Conservation (phyloP, 78 protist species). For the Mantamonas sphyraenae region DNA sequence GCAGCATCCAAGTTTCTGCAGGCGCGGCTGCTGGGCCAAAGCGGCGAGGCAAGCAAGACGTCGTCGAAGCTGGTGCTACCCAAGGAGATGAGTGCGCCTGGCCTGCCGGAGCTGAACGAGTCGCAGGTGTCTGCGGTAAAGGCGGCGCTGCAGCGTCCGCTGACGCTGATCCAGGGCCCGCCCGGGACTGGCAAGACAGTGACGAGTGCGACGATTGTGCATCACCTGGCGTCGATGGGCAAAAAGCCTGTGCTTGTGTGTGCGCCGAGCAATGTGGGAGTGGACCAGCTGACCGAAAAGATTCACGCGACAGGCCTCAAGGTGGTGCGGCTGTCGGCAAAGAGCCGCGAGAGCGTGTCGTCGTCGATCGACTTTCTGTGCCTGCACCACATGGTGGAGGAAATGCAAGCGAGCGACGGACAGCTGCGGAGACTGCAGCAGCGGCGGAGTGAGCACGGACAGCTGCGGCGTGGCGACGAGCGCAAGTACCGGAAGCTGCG, state of each 20-base stretch:
- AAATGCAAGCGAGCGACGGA: constrained; percentile 32
- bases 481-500: constrained; percentile 24
- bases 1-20: constrained; percentile 70
- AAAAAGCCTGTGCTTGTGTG: constrained; percentile 83
- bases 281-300: constrained; percentile 93
- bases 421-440: constrained; percentile 75
- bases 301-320: constrained; percentile 92
- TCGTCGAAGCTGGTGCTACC: constrained; percentile 40
- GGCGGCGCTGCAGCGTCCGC: constrained; percentile 69
- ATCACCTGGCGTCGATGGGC: constrained; percentile 71
- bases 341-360: constrained; percentile 85
- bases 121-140: constrained; percentile 82
- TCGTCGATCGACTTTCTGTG: constrained; percentile 85
- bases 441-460: constrained; percentile 70
- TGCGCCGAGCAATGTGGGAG: constrained; percentile 99
- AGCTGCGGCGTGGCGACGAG: constrained; percentile 57
- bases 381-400: constrained; percentile 85
- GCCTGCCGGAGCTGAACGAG: constrained; percentile 85
- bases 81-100: constrained; percentile 51
- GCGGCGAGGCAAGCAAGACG: constrained; percentile 53
- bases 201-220: constrained; percentile 92
- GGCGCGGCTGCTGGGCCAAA: constrained; percentile 90
- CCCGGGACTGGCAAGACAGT: constrained; percentile 95
- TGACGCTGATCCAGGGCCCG: constrained; percentile 89
- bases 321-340: constrained; percentile 94